Base-by-base conservation (phyloP, 2,329 filamentous ascomycete species). In the Hymenotorrendiella dingleyae region DNA sequence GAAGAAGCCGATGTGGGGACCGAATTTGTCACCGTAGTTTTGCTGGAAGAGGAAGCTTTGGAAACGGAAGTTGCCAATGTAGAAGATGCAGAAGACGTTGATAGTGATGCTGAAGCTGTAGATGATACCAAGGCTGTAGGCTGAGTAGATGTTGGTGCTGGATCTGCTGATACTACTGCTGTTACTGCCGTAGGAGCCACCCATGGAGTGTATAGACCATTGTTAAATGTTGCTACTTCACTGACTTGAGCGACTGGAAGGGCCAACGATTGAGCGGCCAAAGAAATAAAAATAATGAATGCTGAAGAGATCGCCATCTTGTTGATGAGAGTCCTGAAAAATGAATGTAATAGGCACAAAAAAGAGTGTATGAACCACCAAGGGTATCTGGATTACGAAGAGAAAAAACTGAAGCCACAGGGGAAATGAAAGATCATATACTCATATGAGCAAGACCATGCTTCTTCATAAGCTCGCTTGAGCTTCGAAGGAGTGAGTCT, bases 261-360 rank as follows among this genome's bases (percentile, higher is more conserved):
- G 21, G 28, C 38, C 29, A 33, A 40, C 23, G 38, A 40, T 34
- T 33, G 38, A 33, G 38, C 33, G 21, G 29, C 28, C 16, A 40
- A 22, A 19, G 38, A 40, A 26, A 40, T 28, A 32, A 40, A 26
- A 17, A 40, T 6, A 17, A 40, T 11, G 27, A 40, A 24, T 7
- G 28, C 38, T 4, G 38, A 40, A 40, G 20, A 24, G 38, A 33
- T 24, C 33, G 38, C 28, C 38, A 40, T 40, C 24, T 23, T 39
- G 24, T 39, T 29, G 24, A 29, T 20, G 36, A 30, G 17, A 22
- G 36, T 6, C n/a, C 20, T 36, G 20, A 23, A 19, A 39, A 39
- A 39, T 29, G 36, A 39, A 30, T 16, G 36, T 33, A n/a, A n/a
- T 19, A 21, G 20, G 32, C 22, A 20, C 22, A 12, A n/a, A 8